phyloP scores from a whole-genome alignment of 352 stramenopile species.

The Aphanomyces euteiches region DNA sequence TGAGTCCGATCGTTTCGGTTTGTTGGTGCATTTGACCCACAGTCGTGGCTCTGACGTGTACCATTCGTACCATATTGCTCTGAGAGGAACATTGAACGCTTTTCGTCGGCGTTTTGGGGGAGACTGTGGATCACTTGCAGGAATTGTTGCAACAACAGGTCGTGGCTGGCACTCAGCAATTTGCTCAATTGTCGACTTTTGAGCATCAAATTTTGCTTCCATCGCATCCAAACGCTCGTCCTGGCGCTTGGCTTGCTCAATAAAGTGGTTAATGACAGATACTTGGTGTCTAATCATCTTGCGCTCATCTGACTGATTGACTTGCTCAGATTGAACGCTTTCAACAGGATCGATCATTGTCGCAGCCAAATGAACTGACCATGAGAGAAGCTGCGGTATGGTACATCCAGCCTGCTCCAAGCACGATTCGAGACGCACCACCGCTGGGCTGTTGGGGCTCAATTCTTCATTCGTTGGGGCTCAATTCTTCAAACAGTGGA shows the following conservation, averaged over 20 bases:
- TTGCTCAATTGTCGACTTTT: not conserved
- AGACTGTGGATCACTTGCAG: not conserved
- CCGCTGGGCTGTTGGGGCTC: not conserved
- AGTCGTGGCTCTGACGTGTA: conserved; percentile 32
- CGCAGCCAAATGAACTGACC: not conserved
- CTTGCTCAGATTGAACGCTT: not conserved
- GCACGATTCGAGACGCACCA: not conserved
- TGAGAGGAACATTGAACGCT: not conserved
- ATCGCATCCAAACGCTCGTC: not conserved
- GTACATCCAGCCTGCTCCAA: not conserved
- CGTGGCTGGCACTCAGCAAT: not conserved
- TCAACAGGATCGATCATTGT: not conserved
- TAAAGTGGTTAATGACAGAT: not conserved
- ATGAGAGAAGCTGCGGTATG: not conserved
- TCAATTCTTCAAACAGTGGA: not conserved
- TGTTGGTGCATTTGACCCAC: conserved; percentile 19
- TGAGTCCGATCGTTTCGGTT: conserved; percentile 28
- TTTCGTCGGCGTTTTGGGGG: not conserved
- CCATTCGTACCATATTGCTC: conserved; percentile 35
- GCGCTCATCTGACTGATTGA: not conserved
- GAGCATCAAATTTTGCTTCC: not conserved
- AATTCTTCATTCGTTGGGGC: too few species aligned
- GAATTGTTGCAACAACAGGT: not conserved
- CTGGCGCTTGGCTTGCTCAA: not conserved
- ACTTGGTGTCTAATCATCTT: not conserved